Evolutionary conservation across 345 rosid genomes (phyloP), one percentile per base, ranked within the genome.

Genomic region (Clarkia xantiana): DNA sequence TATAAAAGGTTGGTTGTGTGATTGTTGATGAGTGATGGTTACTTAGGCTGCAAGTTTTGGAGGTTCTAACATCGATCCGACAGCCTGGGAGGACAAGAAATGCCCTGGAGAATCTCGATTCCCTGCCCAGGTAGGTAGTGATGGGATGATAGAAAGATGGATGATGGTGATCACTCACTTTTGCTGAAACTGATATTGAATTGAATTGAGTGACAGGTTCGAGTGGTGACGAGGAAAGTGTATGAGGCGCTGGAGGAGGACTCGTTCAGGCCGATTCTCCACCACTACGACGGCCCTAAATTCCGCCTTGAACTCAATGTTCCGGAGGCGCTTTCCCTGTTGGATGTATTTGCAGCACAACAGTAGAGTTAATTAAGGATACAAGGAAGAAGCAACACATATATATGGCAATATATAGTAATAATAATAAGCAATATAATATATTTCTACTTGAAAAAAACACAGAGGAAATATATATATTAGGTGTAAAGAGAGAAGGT

Each of bases 281-380:
- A 87, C 59, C 99, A 93, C 62, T 93, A 93, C 36, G 99, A 93
- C 46, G 99, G 99, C 50, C 99, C 99, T 18, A 93, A 93, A 63
- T 93, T 93, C 74, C 84, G 99, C 19, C 95, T 93, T 3, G 95
- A 93, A 20, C 90, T 93, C 38, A 87, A 60, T 56, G 61, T 93
- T 20, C 97, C 99, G 1, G 99, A 93, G 97, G 97, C 84, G 1
- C 74, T 91, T 9, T 81, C 96, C 42, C 83, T 91, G 19, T 44
- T 91, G 85, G 98, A 91, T 68, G 80, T 84, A 53, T 86, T 91
- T 70, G 84, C 49, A 2, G 86, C 66, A 1, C 80, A 83, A 55
- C 57, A 56, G 48, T 45, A 20, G n/a, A 16, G 22, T 39, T n/a
- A n/a, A n/a, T n/a, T n/a, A n/a, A n/a, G n/a, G n/a, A n/a, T n/a